phyloP scores from a whole-genome alignment of 192 early-diverging fungal genomes.

The Mortierella alpina region DNA sequence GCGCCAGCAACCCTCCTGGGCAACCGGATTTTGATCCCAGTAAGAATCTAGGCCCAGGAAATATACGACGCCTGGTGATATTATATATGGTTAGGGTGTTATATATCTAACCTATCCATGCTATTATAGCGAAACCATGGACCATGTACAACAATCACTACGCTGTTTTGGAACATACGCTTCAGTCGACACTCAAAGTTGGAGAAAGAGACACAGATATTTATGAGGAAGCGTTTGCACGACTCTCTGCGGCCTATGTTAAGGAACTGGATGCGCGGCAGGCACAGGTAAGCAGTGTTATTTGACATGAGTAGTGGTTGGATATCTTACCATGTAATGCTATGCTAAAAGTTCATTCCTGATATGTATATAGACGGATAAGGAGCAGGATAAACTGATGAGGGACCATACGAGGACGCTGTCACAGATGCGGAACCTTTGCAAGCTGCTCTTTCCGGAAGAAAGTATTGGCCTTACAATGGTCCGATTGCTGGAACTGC shows the following conservation, averaged over 20 bases:
- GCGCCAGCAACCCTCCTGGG: neutral
- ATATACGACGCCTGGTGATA: no score
- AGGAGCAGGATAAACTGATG: conserved; percentile 16
- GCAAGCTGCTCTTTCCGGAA: conserved; percentile 45
- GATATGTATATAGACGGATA: conserved; percentile 29
- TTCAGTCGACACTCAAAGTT: neutral
- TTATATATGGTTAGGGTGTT: neutral
- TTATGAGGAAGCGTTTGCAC: conserved; percentile 25
- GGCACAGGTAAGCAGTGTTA: conserved; percentile 5
- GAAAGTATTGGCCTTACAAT: conserved; percentile 43
- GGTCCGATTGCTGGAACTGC: conserved; percentile 26
- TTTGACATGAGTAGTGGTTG: neutral
- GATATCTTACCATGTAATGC: neutral
- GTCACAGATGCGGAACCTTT: conserved; percentile 39
- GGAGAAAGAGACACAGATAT: conserved; percentile 21
- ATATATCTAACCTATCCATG: neutral
- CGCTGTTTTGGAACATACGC: conserved; percentile 7
- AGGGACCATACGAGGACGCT: conserved; percentile 31
- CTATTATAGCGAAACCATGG: conserved; percentile 23
- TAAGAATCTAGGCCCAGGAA: neutral
- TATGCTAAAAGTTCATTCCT: neutral
- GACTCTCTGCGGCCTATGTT: conserved; percentile 10
- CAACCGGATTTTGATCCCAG: conserved; percentile 24
- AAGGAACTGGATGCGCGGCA: conserved; percentile 26
- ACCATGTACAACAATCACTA: conserved; percentile 24